Evolutionary conservation across 495 filamentous ascomycete species (phyloP).

Genomic region (Astrocystis sublimbata): DNA sequence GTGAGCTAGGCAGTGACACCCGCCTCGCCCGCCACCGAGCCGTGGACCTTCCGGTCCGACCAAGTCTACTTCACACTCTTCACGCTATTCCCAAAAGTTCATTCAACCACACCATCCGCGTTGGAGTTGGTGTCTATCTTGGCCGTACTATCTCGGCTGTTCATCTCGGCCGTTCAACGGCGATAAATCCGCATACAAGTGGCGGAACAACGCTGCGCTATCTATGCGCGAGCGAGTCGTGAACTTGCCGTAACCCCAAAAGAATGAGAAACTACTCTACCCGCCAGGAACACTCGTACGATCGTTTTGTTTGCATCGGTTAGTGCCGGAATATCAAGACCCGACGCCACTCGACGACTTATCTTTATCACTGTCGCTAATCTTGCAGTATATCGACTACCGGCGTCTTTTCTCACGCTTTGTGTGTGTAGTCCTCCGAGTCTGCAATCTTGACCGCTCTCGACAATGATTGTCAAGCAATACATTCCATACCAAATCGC

Average conservation of each 20-base stretch:
- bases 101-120: neutral
- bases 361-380: neutral
- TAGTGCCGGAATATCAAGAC: neutral
- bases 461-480: neutral
- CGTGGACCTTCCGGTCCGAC: neutral
- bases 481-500: neutral
- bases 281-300: neutral
- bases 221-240: neutral
- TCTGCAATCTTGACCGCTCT: neutral
- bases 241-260: neutral
- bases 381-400: neutral
- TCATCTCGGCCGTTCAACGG: no score
- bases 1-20: no score
- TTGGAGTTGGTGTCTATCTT: no score
- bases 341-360: neutral
- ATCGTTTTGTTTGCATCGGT: neutral
- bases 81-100: neutral
- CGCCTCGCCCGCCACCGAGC: no score
- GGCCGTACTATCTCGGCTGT: no score
- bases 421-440: no score
- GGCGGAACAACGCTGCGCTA: neutral
- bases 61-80: neutral
- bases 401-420: neutral
- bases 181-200: neutral
- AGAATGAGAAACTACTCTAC: neutral